Evolutionary conservation across 2,329 filamentous ascomycete genomes (phyloP), one percentile per base, ranked within the genome.

Genomic region (Diaporthe capsici): DNA sequence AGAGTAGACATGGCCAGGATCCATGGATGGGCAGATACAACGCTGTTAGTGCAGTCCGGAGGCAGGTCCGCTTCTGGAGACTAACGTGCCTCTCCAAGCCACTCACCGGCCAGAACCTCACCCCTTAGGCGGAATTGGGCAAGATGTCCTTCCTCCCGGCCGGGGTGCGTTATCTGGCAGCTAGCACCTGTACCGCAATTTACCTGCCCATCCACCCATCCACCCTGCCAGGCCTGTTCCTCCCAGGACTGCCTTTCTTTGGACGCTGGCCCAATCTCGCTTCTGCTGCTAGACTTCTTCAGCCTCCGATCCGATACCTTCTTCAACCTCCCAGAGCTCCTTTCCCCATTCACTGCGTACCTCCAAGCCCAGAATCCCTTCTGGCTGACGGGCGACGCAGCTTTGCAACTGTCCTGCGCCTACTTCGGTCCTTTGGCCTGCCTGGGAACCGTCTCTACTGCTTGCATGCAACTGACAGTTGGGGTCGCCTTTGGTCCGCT

Each of bases 261-360:
- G 71, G 60, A 44, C 58, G 49, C 71, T 73, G 71, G 71, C 71
- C 51, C 71, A 85, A 88, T 88, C 82, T 89, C 87, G 87, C 87
- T 88, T 88, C 86, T 83, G 83, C 83, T 84, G 84, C 84, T 84
- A 83, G 82, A 82, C 82, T 82, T 83, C 83, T 83, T 86, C 84
- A 87, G 86, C 85, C 84, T 86, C 84, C 83, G 83, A 84, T 84
- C 85, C 84, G 82, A 81, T 81, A 80, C 79, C 80, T 80, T 80
- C 77, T 77, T 76, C 76, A 70, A 79, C 78, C 78, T 78, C 76
- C 76, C 72, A 55, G 67, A 75, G 57, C 73, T 75, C 73, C 73
- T 71, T 71, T 70, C 55, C 34, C 72, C 53, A 58, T 60, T 63
- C 65, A 42, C 47, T 68, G 65, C 65, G 47, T 57, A 47, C 72